Evolutionary conservation across 805 yeast genomes (phyloP), one percentile per base, ranked within the genome.

Genomic region (Saccharomycopsis fodiens): DNA sequence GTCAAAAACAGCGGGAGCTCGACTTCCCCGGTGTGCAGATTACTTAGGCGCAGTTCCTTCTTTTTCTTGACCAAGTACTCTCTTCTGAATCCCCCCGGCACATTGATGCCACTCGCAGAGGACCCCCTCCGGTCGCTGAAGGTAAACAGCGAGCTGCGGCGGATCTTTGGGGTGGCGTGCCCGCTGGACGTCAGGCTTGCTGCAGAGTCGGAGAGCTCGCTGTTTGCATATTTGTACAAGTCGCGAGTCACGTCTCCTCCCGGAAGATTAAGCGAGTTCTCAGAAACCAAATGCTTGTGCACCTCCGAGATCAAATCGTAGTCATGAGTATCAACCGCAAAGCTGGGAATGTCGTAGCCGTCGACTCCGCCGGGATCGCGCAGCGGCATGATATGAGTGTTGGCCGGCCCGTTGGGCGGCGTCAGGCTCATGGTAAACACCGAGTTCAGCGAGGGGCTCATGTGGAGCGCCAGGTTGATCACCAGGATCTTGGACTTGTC

Each of bases 81-180:
- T 55, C 94, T 68, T 60, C 94, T 70, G 60, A 85, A 85, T 0
- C 93, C 94, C 43, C 93, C 93, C 0, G 94, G 94, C 8, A 84
- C 80, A 52, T 82, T 78, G 36, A 85, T 59, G 1, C 78, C 78
- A 45, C 85, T 74, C 0, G 89, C 91, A 10, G 70, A 65, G 0
- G 87, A 78, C 12, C 76, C 78, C 41, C 85, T 65, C 55, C 88
- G 67, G 7, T 57, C 57, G 3, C 57, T 40, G 47, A 19, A 54
- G 19, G 41, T 59, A 34, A 47, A 50, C 17, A 45, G 39, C 7
- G 46, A 42, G 8, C 48, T 40, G 25, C 53, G 35, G 42, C 52
- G 39, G 13, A 48, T 20, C 10, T 44, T 8, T 10, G 43, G 32
- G 21, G 43, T 40, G 20, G 23, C 35, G n/a, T 32, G 19, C 4